Conservation (phyloP, 1,284 basidiomycete species). For the Ceratobasidium sp. region DNA sequence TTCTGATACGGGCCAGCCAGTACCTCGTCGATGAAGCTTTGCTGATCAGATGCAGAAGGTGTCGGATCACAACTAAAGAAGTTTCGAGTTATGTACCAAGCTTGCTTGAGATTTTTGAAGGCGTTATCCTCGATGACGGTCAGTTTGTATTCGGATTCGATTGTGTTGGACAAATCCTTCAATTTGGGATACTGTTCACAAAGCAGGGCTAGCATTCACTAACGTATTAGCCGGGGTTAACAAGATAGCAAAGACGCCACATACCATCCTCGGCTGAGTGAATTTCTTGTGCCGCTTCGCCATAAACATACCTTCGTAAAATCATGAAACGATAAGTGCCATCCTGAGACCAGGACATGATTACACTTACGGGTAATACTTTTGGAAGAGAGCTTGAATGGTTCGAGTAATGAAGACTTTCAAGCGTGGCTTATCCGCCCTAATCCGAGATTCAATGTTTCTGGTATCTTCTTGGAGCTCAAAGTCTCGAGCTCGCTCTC, state of each 20-base stretch:
- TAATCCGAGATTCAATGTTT: not conserved
- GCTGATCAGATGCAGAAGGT: conserved; percentile 6
- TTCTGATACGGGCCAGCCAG: not conserved
- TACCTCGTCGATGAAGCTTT: not conserved
- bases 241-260: no score
- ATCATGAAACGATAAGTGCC: no score
- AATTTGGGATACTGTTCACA: not conserved
- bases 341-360: no score
- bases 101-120: conserved; percentile 25
- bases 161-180: not conserved
- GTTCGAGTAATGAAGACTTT: not conserved
- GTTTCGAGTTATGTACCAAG: conserved; percentile 24
- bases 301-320: no score
- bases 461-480: not conserved
- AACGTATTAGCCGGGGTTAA: no score
- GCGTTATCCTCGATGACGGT: not conserved
- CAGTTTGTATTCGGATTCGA: not conserved
- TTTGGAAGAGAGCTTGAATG: not conserved
- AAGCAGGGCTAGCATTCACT: no score
- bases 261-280: no score
- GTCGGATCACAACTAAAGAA: conserved; percentile 6
- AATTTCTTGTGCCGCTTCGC: no score
- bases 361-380: conserved; percentile 22
- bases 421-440: conserved; percentile 12
- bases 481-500: not conserved